phyloP scores from a whole-genome alignment of 805 yeast species.

The Myxozyma geophila region DNA sequence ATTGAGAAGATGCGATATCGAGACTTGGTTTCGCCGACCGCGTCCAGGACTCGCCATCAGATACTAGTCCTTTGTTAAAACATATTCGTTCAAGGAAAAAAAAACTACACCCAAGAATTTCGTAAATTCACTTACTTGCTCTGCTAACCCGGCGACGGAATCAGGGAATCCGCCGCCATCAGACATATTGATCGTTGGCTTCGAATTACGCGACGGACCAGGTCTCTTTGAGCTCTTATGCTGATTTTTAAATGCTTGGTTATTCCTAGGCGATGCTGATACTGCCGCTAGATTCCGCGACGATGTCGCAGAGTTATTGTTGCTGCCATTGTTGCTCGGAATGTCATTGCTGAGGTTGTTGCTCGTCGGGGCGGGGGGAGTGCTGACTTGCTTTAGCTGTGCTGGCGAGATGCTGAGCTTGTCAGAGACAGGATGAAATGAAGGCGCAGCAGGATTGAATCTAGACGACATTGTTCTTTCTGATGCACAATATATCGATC shows the following conservation, averaged over 20 bases:
- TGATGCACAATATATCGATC: too few species aligned
- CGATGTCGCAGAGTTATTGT: neutral
- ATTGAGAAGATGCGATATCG: slow-evolving; percentile 36
- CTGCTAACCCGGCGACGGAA: slow-evolving; percentile 24
- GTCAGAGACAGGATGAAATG: slow-evolving; percentile 25
- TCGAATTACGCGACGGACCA: slow-evolving; percentile 17
- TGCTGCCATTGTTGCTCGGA: neutral
- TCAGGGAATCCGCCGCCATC: slow-evolving; percentile 14
- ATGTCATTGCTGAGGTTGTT: neutral
- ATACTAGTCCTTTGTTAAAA: neutral
- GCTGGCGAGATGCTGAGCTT: slow-evolving; percentile 7
- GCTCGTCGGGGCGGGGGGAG: neutral
- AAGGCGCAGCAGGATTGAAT: slow-evolving; percentile 29
- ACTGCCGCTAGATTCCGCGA: neutral
- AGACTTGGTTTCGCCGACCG: slow-evolving; percentile 31
- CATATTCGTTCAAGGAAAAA: neutral
- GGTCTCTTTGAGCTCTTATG: slow-evolving; percentile 27
- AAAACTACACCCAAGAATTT: neutral
- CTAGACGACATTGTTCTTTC: slow-evolving; percentile 23
- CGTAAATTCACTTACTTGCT: slow-evolving; percentile 23
- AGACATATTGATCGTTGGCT: slow-evolving; percentile 27
- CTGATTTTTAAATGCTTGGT: slow-evolving; percentile 21
- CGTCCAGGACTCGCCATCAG: slow-evolving; percentile 24
- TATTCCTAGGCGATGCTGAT: slow-evolving; percentile 23
- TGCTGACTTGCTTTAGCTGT: neutral